A percentile compares a stretch with the other conserved stretches of the same genome.
Evolutionary conservation across 345 rosid species (phyloP).

Genomic region (Populus tremula): DNA sequence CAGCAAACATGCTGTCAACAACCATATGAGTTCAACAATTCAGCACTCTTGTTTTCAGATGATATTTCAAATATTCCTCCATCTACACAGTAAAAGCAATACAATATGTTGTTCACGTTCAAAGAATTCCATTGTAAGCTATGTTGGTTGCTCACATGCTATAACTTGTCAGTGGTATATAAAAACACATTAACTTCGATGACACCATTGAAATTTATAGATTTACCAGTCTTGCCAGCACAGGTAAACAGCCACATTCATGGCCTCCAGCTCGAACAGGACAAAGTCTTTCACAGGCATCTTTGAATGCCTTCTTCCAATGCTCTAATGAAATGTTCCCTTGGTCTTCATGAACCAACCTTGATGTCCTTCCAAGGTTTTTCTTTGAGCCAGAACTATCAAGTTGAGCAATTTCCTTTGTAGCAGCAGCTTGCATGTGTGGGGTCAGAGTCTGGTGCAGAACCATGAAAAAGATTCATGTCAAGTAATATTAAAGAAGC

Average conservation of each 20-base stretch:
- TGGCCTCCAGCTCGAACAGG: conserved; percentile 91
- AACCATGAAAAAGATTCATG: conserved; percentile 25
- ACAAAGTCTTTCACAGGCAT: conserved; percentile 88
- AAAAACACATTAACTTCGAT: too few species aligned
- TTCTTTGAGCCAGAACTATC: conserved; percentile 44
- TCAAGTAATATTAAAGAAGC: conserved; percentile 4
- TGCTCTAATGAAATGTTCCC: conserved; percentile 64
- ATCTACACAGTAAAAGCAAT: background rate
- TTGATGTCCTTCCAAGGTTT: conserved; percentile 38
- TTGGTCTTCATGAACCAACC: conserved; percentile 54
- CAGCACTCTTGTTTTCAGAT: background rate
- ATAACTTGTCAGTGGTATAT: background rate
- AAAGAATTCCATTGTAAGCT: too few species aligned
- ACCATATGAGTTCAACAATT: background rate
- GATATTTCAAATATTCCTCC: background rate
- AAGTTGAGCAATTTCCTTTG: conserved; percentile 36
- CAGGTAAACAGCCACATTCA: conserved; percentile 81
- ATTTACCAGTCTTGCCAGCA: conserved; percentile 72
- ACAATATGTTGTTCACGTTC: background rate
- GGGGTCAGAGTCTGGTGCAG: conserved; percentile 78
- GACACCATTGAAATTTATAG: background rate
- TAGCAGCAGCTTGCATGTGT: conserved; percentile 69
- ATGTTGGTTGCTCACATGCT: too few species aligned
- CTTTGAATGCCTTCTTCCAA: conserved; percentile 91
- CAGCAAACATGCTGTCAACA: background rate